These are phyloP conservation scores for Conticribra weissflogii DNA, from an alignment of 108 stramenopile species.

Conservation along the genomic window DNA sequence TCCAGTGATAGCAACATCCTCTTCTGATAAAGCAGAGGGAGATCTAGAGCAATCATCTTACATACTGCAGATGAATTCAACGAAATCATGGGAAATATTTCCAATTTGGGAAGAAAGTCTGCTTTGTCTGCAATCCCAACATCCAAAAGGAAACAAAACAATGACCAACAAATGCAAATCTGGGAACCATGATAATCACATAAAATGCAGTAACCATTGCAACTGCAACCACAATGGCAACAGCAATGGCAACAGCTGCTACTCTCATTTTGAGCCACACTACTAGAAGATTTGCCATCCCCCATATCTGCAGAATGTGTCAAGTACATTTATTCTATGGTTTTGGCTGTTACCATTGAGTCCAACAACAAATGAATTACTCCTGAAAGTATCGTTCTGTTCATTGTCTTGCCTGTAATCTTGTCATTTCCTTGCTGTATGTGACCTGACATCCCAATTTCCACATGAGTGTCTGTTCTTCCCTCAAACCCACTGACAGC, in stretches of 20 bases:
- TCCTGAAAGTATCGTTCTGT: not conserved
- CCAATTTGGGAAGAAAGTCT: too few relatives aligned
- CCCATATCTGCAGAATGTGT: constrained; percentile 39
- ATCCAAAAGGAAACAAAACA: not conserved
- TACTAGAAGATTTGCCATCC: constrained; percentile 46
- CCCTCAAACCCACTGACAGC: not conserved
- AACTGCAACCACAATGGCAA: not conserved
- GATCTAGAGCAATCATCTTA: too few relatives aligned
- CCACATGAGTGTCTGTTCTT: not conserved
- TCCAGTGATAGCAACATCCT: too few relatives aligned
- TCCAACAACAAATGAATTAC: not conserved
- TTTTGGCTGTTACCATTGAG: constrained; percentile 42
- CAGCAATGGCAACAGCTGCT: constrained; percentile 14
- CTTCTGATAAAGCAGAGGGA: too few relatives aligned
- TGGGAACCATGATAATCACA: too few relatives aligned
- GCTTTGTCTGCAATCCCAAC: too few relatives aligned
- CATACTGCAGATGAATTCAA: too few relatives aligned
- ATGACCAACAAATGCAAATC: too few relatives aligned
- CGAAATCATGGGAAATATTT: too few relatives aligned
- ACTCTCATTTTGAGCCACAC: constrained; percentile 35
- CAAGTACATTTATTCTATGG: constrained; percentile 53
- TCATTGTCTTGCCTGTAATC: not conserved
- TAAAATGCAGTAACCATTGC: not conserved
- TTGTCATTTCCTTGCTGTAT: not conserved
- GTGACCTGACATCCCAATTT: not conserved